Evolutionary conservation across 2,329 filamentous ascomycete species (phyloP), one percentile per base, ranked within the genome.

Genomic region (Magnaporthales sp.): DNA sequence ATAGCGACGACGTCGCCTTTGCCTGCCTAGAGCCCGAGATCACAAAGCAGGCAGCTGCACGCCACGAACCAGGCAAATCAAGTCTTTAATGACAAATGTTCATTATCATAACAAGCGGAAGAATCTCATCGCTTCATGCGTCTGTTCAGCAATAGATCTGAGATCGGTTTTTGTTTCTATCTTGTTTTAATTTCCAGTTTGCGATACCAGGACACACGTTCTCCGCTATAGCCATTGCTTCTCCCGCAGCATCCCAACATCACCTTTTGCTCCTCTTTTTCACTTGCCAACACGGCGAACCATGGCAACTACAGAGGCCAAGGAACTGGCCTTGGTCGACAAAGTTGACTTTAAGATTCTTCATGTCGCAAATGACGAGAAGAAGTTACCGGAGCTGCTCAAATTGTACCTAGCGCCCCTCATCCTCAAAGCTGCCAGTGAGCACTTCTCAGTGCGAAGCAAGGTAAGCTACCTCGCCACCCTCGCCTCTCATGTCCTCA

Each of bases 291-390:
- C 54, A 2, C 11, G 13, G 24, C 4, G 22, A n/a, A 58, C 54
- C 22, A 58, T 58, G 54, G 54, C 54, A 7, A 58, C 54, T 7
- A 9, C n/a, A 22, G 54, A 58, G 22, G 54, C 54, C 77, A 87
- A 89, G 69, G 93, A 97, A 83, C 83, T 96, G 71, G 86, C 88
- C 70, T 86, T 97, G 69, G 86, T 97, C 65, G 91, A 91, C 73
- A 94, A 91, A 74, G 90, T 96, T 62, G 93, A 96, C 76, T 87
- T 95, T 74, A 86, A 89, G 70, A 95, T 97, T 73, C 75, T 87
- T 19, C 90, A 87, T 30, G 86, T 94, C 65, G 90, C 93, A 30
- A 91, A 92, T 71, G 89, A 92, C 65, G 94, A 97, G 75, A 83
- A 87, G 69, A 96, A 94, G 78, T 85, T 99, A 1, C 87, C 94